Evolutionary conservation across 1,284 basidiomycete species (phyloP).

Genomic region (Peniophora sp.): DNA sequence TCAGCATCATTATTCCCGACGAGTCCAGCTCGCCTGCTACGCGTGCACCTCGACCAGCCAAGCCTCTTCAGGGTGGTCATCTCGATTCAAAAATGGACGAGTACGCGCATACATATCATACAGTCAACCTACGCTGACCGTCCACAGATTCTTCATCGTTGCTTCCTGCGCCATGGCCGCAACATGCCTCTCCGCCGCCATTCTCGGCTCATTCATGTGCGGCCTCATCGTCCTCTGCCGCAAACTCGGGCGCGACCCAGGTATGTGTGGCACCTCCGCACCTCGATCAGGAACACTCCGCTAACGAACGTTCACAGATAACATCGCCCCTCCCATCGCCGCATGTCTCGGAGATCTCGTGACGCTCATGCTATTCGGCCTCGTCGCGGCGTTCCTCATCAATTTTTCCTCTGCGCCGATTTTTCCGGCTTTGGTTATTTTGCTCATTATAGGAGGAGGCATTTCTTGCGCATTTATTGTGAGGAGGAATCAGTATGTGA

Average conservation of each 20-base stretch:
- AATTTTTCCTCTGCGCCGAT: conserved; percentile 58
- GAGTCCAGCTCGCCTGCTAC: conserved; percentile 2
- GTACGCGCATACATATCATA: conserved; percentile 33
- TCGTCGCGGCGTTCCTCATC: conserved; percentile 60
- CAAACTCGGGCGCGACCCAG: conserved; percentile 75
- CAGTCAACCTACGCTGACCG: neutral
- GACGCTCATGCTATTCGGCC: conserved; percentile 74
- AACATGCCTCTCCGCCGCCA: conserved; percentile 70
- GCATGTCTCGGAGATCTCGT: conserved; percentile 90
- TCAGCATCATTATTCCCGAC: conserved; percentile 56
- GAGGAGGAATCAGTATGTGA: conserved; percentile 59
- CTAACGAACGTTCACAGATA: conserved; percentile 47
- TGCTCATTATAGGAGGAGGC: conserved; percentile 50
- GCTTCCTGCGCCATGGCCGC: conserved; percentile 87
- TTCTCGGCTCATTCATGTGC: conserved; percentile 93
- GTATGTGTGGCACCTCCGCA: conserved; percentile 30
- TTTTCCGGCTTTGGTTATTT: conserved; percentile 54
- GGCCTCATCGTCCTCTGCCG: conserved; percentile 76
- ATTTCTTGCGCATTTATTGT: conserved; percentile 47
- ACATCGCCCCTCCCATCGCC: conserved; percentile 91
- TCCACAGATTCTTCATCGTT: conserved; percentile 69
- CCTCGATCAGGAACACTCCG: neutral
- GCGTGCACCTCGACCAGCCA: conserved; percentile 4
- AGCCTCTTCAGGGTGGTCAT: neutral
- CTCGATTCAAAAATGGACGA: neutral